Conservation (phyloP, 2,329 filamentous ascomycete species). For the Xylaria sp. region DNA sequence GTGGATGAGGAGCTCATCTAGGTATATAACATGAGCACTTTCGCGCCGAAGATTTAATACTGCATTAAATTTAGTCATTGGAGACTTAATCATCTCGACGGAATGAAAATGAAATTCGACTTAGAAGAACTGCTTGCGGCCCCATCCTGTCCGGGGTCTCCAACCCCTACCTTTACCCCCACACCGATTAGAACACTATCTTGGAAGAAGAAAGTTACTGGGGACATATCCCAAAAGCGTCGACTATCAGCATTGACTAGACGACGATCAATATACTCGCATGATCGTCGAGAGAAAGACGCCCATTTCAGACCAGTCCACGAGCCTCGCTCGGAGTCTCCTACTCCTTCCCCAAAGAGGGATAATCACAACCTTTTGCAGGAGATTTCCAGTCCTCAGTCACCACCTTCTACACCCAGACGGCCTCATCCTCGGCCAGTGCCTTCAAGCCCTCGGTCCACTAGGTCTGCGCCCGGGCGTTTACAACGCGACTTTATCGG, state of each 20-base stretch:
- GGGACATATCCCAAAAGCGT: neutral
- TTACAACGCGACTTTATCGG: neutral
- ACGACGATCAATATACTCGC: neutral
- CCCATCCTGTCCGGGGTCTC: neutral
- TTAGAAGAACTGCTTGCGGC: neutral
- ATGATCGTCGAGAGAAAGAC: neutral
- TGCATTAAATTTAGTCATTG: neutral
- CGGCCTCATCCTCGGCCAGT: neutral
- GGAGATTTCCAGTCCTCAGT: neutral
- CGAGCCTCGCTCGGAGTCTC: neutral
- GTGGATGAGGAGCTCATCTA: neutral
- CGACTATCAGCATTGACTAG: neutral
- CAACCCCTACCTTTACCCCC: neutral
- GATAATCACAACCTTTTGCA: neutral
- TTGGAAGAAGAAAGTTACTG: neutral
- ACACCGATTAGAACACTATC: neutral
- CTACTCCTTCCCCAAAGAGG: neutral
- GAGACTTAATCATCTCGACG: neutral
- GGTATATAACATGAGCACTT: neutral
- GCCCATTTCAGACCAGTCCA: neutral
- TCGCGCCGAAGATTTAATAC: neutral
- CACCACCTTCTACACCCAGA: neutral
- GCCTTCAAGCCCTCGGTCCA: neutral
- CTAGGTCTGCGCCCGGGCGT: conserved; percentile 2
- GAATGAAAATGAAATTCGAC: neutral